These are phyloP conservation scores for Mucor ambiguus DNA, from an alignment of 371 early-diverging fungal genomes.

Conservation along the genomic window DNA sequence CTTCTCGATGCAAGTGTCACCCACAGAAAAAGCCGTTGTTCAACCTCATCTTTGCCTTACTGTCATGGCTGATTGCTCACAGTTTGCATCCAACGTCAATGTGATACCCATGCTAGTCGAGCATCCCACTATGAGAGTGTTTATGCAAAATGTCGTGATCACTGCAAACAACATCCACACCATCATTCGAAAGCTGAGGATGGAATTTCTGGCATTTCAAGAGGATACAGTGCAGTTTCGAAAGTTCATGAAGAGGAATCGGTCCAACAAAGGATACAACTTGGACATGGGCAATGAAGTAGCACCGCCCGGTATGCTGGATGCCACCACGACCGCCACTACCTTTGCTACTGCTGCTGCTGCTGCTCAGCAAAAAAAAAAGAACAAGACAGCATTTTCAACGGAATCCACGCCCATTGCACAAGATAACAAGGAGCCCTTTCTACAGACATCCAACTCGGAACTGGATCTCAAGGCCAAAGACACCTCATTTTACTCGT, in stretches of 20 bases:
- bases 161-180: slow-evolving; percentile 52
- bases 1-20: slow-evolving; percentile 46
- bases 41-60: slow-evolving; percentile 65
- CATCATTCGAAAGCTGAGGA: slow-evolving; percentile 56
- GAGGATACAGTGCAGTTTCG: slow-evolving; percentile 59
- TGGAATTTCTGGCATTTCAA: slow-evolving; percentile 66
- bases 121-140: slow-evolving; percentile 69
- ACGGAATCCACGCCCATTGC: not conserved
- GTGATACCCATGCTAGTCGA: slow-evolving; percentile 57
- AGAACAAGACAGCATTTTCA: slow-evolving; percentile 14
- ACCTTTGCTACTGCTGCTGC: not conserved
- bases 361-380: slow-evolving; percentile 3
- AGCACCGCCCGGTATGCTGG: slow-evolving; percentile 23
- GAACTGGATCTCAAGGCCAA: slow-evolving; percentile 5
- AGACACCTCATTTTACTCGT: slow-evolving; percentile 30
- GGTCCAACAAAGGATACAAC: slow-evolving; percentile 49
- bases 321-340: slow-evolving; percentile 39
- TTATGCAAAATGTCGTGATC: slow-evolving; percentile 68
- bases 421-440: not conserved
- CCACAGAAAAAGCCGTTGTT: slow-evolving; percentile 34
- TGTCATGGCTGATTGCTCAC: slow-evolving; percentile 77
- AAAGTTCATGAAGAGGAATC: slow-evolving; percentile 41
- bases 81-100: slow-evolving; percentile 68
- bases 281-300: slow-evolving; percentile 54
- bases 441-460: not conserved